phyloP scores from a whole-genome alignment of 768 basidiomycete species.

The Mycena sanguinolenta region DNA sequence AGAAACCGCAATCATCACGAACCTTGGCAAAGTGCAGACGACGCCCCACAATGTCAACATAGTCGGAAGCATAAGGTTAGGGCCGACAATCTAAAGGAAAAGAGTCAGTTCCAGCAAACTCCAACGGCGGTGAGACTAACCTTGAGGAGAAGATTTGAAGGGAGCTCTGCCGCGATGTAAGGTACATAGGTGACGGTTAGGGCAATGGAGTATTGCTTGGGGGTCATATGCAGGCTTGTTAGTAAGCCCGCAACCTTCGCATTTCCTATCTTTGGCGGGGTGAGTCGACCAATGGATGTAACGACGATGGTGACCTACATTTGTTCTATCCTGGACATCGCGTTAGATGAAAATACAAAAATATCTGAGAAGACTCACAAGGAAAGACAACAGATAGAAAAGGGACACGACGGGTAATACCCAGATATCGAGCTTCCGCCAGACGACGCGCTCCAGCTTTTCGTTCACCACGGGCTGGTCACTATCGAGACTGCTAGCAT shows the following conservation, averaged over 20 bases:
- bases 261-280: slow-evolving; percentile 44
- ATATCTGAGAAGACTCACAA: slow-evolving; percentile 51
- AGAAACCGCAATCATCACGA: neutral
- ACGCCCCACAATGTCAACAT: slow-evolving; percentile 80
- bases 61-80: slow-evolving; percentile 69
- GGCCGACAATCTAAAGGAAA: slow-evolving; percentile 58
- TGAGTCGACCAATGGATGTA: neutral
- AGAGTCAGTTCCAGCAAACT: slow-evolving; percentile 23
- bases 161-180: slow-evolving; percentile 71
- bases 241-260: slow-evolving; percentile 75
- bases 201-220: slow-evolving; percentile 64
- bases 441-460: slow-evolving; percentile 56
- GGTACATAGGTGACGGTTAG: slow-evolving; percentile 65
- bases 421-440: slow-evolving; percentile 64
- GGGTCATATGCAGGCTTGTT: slow-evolving; percentile 63
- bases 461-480: slow-evolving; percentile 42
- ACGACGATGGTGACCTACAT: slow-evolving; percentile 36
- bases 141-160: slow-evolving; percentile 72
- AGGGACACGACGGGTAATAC: slow-evolving; percentile 63
- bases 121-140: slow-evolving; percentile 41
- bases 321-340: slow-evolving; percentile 60
- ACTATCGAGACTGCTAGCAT: slow-evolving; percentile 41
- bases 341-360: neutral
- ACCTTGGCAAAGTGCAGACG: slow-evolving; percentile 74
- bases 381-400: slow-evolving; percentile 66